Percentiles rank a stretch among this genome's conserved stretches.
Evolutionary conservation across 2,329 filamentous ascomycete genomes (phyloP).

Genomic region (Penicillium sp.): DNA sequence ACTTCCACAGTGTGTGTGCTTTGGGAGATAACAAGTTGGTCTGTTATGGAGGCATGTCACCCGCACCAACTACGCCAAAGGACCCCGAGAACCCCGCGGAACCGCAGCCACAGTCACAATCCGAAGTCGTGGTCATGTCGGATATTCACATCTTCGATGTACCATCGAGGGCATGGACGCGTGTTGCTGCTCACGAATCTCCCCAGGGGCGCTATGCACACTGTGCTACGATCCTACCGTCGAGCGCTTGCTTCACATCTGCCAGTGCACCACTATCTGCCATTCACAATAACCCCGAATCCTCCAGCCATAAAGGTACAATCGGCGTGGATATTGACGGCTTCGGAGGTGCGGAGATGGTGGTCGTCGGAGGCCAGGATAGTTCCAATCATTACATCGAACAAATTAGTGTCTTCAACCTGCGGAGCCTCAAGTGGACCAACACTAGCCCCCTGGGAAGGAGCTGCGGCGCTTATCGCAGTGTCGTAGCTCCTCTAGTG

Average conservation of each 20-base stretch:
- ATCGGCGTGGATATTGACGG: slow-evolving; percentile 89
- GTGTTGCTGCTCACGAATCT: slow-evolving; percentile 72
- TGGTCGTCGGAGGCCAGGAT: slow-evolving; percentile 94
- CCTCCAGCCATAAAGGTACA: slow-evolving; percentile 79
- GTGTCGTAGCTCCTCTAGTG: slow-evolving; percentile 79
- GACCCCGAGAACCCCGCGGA: slow-evolving; percentile 42
- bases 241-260: slow-evolving; percentile 81
- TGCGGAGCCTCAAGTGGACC: slow-evolving; percentile 93
- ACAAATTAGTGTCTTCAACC: slow-evolving; percentile 96
- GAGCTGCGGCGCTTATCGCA: slow-evolving; percentile 94
- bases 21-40: slow-evolving; percentile 94
- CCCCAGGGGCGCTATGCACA: slow-evolving; percentile 96
- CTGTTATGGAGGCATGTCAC: slow-evolving; percentile 98
- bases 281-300: slow-evolving; percentile 82
- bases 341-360: slow-evolving; percentile 90
- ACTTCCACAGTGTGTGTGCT: slow-evolving; percentile 95
- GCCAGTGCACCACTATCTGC: slow-evolving; percentile 79
- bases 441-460: slow-evolving; percentile 82
- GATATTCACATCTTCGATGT: slow-evolving; percentile 97
- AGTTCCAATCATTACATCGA: slow-evolving; percentile 99
- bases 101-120: slow-evolving; percentile 66
- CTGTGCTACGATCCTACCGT: slow-evolving; percentile 88
- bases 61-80: slow-evolving; percentile 54
- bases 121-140: slow-evolving; percentile 94
- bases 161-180: slow-evolving; percentile 77